Conservation (phyloP, 345 rosid species). For the Microthlaspi erraticum region DNA sequence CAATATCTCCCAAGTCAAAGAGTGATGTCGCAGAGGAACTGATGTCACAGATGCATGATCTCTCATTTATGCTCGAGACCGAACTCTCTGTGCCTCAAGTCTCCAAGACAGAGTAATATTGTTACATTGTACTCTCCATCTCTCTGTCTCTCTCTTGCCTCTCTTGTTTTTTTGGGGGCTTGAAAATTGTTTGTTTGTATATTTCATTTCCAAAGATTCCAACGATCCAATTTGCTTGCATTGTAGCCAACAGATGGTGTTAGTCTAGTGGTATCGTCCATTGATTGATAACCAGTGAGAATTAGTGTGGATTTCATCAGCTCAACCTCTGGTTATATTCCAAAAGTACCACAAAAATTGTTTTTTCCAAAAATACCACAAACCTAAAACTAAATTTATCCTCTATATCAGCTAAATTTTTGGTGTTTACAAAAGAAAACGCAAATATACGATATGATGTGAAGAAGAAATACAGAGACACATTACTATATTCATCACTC, state of each 20-base stretch:
- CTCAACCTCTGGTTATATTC: no score
- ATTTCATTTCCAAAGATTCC: slow-evolving; percentile 17
- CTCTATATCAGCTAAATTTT: not conserved
- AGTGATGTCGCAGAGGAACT: slow-evolving; percentile 51
- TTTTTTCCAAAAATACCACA: no score
- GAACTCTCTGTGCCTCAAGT: slow-evolving; percentile 61
- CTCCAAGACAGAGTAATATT: slow-evolving; percentile 38
- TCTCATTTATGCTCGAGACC: slow-evolving; percentile 82
- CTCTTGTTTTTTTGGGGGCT: slow-evolving; percentile 34
- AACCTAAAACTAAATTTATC: no score
- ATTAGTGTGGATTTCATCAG: not conserved
- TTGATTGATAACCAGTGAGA: not conserved
- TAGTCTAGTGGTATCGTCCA: slow-evolving; percentile 6
- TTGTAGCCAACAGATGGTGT: slow-evolving; percentile 23
- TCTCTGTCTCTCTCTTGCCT: slow-evolving; percentile 15
- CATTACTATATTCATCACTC: not conserved
- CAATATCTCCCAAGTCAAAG: slow-evolving; percentile 40
- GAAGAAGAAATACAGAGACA: slow-evolving; percentile 2
- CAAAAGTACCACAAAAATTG: no score
- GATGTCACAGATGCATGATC: slow-evolving; percentile 87
- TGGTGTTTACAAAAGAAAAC: not conserved
- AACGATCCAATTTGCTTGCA: not conserved
- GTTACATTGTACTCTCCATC: slow-evolving; percentile 14
- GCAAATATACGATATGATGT: not conserved
- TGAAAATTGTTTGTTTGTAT: slow-evolving; percentile 33